Base-by-base conservation (phyloP, 78 protist species). In the Chrysochromulina tobinii region DNA sequence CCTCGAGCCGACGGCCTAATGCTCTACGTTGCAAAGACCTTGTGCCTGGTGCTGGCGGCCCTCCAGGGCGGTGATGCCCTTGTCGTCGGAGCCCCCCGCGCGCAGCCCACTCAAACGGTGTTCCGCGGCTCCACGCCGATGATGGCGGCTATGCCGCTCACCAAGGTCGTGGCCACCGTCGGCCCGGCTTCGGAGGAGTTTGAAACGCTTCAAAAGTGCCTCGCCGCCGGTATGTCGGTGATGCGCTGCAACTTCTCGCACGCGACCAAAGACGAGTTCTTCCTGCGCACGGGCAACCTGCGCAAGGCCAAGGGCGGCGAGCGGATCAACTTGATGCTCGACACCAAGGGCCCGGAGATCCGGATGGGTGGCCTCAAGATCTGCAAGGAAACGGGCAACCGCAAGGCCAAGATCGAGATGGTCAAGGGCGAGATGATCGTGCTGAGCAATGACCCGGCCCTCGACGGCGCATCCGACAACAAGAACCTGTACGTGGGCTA, bases 171-270 rank as follows among this genome's bases (percentile, higher is more conserved):
- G 58, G 83, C 83, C n/a, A 75, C 83, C 20, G 50, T 75, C 83
- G 83, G 83, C 25, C 83, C 83, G 23, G 83, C 83, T 7, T 50
- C 57, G 23, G 83, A 75, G 83, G 27, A 27, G 83, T 54, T 1
- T 1, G 58, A 50, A 57, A 54, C 57, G 83, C 83, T 75, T 3
- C 25, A 7, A 2, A 11, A 14, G 25, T 75, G 83, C 83, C 23
- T 75, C 58, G 83, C 17, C 6, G 83, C 51, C 11, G 83, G 83
- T 54, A 75, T 75, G 27, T 15, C 38, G 7, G 83, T 75, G 83
- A 75, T 75, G 83, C 83, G 83, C 57, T 54, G 38, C 58, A 75
- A 75, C 83, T 75, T 75, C 57, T 75, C 83, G 83, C 83, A 75
- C 83, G 83, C 83, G 59, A 75, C 83, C 25, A 12, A 2, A 54